A percentile compares a stretch with the other conserved stretches of the same genome.
These are phyloP conservation scores for Grigorovia transvaalensis DNA, from an alignment of 805 yeast genomes.

Conservation along the genomic window DNA sequence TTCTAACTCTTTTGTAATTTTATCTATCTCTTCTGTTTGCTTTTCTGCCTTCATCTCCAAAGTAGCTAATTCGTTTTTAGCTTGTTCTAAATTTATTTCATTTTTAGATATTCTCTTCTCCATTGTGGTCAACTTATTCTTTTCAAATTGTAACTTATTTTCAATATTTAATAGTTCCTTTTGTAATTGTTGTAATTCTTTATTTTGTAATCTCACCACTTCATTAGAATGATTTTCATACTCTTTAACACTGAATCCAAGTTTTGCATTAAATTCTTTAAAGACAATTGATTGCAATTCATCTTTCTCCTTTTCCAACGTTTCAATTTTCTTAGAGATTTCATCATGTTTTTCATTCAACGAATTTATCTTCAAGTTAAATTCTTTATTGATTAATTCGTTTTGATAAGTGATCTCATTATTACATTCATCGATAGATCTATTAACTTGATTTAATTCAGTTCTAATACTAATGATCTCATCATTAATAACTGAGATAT, in stretches of 20 bases:
- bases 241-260: constrained; percentile 51
- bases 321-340: constrained; percentile 18
- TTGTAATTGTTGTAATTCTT: constrained; percentile 50
- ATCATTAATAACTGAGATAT: constrained; percentile 40
- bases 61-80: constrained; percentile 28
- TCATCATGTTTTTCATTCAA: constrained; percentile 17
- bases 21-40: constrained; percentile 28
- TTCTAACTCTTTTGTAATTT: constrained; percentile 34
- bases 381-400: constrained; percentile 23
- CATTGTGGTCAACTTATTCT: constrained; percentile 46
- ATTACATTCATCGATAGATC: constrained; percentile 36
- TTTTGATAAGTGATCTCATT: constrained; percentile 45
- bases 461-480: constrained; percentile 36
- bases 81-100: constrained; percentile 29
- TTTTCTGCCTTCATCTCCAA: constrained; percentile 28
- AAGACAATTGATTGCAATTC: constrained; percentile 39
- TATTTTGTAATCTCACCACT: constrained; percentile 42
- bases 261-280: constrained; percentile 40
- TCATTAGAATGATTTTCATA: constrained; percentile 65
- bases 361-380: constrained; percentile 16
- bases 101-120: constrained; percentile 36
- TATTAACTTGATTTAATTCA: constrained; percentile 34
- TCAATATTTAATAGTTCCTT: constrained; percentile 52
- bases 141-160: constrained; percentile 56
- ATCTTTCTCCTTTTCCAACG: constrained; percentile 23